phyloP scores from a whole-genome alignment of 495 filamentous ascomycete species.

The Parathielavia hyrcaniae region DNA sequence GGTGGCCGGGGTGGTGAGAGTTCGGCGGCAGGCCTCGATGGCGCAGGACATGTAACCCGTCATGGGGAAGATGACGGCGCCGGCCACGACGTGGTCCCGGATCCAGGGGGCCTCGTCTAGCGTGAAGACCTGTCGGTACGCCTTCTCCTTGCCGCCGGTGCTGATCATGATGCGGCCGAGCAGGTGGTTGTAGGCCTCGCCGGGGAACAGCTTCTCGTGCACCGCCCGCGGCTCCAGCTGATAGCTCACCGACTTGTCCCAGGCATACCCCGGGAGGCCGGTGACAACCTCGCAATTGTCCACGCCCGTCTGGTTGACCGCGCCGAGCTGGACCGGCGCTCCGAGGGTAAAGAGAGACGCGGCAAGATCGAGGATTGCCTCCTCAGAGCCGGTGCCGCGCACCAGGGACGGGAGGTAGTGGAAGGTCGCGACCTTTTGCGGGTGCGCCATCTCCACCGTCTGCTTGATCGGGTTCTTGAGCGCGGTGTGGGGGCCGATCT shows the following conservation, averaged over 20 bases:
- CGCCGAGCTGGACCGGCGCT: not conserved
- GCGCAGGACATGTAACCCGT: not conserved
- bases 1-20: no score
- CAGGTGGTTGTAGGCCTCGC: not conserved
- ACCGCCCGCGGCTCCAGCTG: not conserved
- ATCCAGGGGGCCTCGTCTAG: not conserved
- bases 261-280: not conserved
- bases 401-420: not conserved
- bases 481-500: not conserved
- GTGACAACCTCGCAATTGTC: not conserved
- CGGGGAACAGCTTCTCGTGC: not conserved
- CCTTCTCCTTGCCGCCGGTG: not conserved
- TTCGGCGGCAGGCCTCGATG: not conserved
- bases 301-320: not conserved
- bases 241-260: not conserved
- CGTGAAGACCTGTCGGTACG: not conserved
- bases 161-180: not conserved
- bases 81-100: not conserved
- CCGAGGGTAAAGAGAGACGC: not conserved
- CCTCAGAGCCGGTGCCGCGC: no score
- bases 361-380: not conserved
- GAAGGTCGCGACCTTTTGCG: not conserved
- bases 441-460: not conserved
- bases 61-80: not conserved
- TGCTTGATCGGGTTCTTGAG: not conserved